Percentiles rank a stretch among this genome's conserved stretches.
Conservation (phyloP, 208 protist genomes). For the Wallacemonas sp. region DNA sequence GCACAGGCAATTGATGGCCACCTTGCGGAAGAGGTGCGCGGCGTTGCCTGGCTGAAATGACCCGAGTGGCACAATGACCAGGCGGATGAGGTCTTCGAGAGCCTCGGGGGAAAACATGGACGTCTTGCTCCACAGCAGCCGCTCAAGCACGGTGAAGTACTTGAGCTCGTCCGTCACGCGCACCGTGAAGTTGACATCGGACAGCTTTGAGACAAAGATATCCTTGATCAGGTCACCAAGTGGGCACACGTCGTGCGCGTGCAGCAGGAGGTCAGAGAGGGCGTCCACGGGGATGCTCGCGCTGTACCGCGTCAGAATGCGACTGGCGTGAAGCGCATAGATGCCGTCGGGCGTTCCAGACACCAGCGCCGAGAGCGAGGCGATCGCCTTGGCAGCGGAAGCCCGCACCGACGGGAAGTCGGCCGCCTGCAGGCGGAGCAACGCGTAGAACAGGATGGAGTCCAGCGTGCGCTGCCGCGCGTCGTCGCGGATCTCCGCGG, state of each 20-base stretch:
- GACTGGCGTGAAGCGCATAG: conserved; percentile 63
- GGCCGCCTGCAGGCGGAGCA: conserved; percentile 59
- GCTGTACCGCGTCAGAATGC: conserved; percentile 66
- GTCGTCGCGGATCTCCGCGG: conserved; percentile 47
- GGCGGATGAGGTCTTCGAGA: conserved; percentile 60
- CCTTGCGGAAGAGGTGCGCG: conserved; percentile 85
- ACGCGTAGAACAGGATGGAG: conserved; percentile 78
- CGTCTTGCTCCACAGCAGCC: conserved; percentile 55
- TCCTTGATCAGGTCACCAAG: conserved; percentile 44
- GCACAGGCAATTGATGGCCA: conserved; percentile 80
- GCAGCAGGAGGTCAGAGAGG: conserved; percentile 72
- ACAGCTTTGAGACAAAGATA: conserved; percentile 73
- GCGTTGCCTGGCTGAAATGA: conserved; percentile 65
- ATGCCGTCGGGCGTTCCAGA: conserved; percentile 60
- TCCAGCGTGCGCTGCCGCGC: conserved; percentile 72
- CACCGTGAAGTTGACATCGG: conserved; percentile 67
- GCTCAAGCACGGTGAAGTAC: conserved; percentile 74
- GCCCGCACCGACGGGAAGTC: conserved; percentile 45
- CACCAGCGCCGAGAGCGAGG: conserved; percentile 55
- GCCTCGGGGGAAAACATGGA: conserved; percentile 38
- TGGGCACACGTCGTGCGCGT: conserved; percentile 23
- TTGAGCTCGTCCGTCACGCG: conserved; percentile 76
- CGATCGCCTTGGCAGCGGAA: conserved; percentile 36
- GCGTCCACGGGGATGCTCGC: conserved; percentile 64
- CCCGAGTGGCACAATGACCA: conserved; percentile 64